phyloP scores from a whole-genome alignment of 129 eudicot species.

The Tagetes erecta region DNA sequence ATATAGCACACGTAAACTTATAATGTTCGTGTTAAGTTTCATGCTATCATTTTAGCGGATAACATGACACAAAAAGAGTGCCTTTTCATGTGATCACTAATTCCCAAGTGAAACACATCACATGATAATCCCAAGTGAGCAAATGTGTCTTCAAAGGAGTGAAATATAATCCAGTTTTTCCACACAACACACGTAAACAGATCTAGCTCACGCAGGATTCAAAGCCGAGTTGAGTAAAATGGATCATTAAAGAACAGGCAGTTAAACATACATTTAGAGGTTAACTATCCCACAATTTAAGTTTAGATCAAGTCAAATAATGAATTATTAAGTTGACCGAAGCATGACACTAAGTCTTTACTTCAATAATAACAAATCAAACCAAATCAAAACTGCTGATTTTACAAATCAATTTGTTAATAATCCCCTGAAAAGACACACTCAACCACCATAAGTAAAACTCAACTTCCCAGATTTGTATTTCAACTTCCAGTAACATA shows the following conservation, averaged over 20 bases:
- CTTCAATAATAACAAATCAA: not conserved
- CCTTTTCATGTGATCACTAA: slow-evolving; percentile 1
- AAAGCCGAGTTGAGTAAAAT: slow-evolving; percentile 3
- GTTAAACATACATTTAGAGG: not conserved
- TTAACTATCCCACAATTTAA: not conserved
- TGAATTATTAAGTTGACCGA: slow-evolving; percentile 2
- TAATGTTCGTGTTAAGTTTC: slow-evolving; percentile 17
- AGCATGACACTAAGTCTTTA: slow-evolving; percentile 5
- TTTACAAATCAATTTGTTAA: not conserved
- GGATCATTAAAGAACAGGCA: not conserved
- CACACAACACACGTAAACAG: slow-evolving; percentile 5
- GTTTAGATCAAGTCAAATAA: not conserved
- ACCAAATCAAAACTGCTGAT: not conserved
- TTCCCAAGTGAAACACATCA: slow-evolving; percentile 7
- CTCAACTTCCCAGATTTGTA: not conserved
- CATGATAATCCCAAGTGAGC: slow-evolving; percentile 1
- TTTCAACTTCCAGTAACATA: slow-evolving; percentile 6
- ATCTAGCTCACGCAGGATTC: not conserved
- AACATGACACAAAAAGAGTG: slow-evolving; percentile 11
- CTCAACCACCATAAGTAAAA: slow-evolving; percentile 2
- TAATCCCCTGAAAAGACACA: not conserved
- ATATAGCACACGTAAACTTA: slow-evolving; percentile 1
- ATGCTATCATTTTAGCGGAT: not conserved
- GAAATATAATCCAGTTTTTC: slow-evolving; percentile 12
- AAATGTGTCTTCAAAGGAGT: slow-evolving; percentile 18